phyloP scores from a whole-genome alignment of 1,284 basidiomycete species.

The Somion occarium region DNA sequence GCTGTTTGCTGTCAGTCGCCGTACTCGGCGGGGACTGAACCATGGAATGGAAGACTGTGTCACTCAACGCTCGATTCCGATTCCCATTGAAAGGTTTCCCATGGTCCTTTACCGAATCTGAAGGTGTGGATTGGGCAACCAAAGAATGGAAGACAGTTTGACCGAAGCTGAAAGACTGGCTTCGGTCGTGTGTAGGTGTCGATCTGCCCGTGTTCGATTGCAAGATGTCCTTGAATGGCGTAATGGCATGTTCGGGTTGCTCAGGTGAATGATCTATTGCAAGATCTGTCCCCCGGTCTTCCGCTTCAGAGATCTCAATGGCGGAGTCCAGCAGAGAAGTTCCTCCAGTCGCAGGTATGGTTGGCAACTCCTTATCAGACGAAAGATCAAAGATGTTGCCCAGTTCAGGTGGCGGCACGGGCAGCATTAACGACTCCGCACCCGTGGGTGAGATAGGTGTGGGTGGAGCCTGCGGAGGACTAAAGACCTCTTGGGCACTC shows the following conservation, averaged over 20 bases:
- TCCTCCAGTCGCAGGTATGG: slow-evolving; percentile 39
- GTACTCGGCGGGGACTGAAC: slow-evolving; percentile 15
- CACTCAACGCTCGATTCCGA: slow-evolving; percentile 52
- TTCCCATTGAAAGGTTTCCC: slow-evolving; percentile 31
- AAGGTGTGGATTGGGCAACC: slow-evolving; percentile 20
- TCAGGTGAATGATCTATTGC: background rate
- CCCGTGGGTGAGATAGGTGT: slow-evolving; percentile 16
- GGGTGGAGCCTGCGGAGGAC: slow-evolving; percentile 25
- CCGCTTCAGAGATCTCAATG: slow-evolving; percentile 34
- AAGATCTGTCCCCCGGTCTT: slow-evolving; percentile 10
- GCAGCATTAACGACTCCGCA: slow-evolving; percentile 22
- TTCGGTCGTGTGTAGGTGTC: slow-evolving; percentile 29
- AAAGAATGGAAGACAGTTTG: slow-evolving; percentile 49
- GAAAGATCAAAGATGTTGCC: slow-evolving; percentile 52
- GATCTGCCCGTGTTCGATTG: slow-evolving; percentile 13
- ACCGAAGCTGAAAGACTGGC: slow-evolving; percentile 59
- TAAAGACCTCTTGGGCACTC: slow-evolving; percentile 27
- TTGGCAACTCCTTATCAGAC: slow-evolving; percentile 42
- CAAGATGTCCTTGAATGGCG: slow-evolving; percentile 22
- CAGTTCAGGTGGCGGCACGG: slow-evolving; percentile 29
- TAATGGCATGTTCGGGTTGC: slow-evolving; percentile 9
- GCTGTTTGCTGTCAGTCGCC: slow-evolving; percentile 22
- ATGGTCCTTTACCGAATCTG: slow-evolving; percentile 6
- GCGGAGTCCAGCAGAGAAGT: slow-evolving; percentile 40
- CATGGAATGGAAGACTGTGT: slow-evolving; percentile 57